Percentiles rank a stretch among this genome's conserved stretches.
phyloP scores from a whole-genome alignment of 1,284 basidiomycete species.

The Puccinia horiana region DNA sequence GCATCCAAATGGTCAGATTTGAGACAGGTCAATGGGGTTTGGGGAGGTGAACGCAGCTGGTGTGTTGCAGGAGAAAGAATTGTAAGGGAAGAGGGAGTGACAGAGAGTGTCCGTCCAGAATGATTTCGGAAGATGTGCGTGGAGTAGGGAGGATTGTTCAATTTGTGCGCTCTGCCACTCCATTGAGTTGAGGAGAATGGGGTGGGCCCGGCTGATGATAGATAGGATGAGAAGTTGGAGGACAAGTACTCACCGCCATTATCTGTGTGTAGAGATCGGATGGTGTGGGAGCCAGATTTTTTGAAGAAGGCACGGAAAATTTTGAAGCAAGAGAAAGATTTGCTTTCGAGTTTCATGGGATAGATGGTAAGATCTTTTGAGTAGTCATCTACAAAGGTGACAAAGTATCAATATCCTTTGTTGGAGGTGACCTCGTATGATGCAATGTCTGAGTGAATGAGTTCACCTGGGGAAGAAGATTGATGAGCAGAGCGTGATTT shows the following conservation, averaged over 20 bases:
- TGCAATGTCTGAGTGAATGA: slow-evolving; percentile 14
- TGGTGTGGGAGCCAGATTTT: slow-evolving; percentile 50
- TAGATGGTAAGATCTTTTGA: background rate
- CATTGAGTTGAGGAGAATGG: slow-evolving; percentile 23
- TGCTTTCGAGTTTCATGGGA: slow-evolving; percentile 9
- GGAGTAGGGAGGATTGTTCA: background rate
- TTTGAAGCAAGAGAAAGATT: slow-evolving; percentile 54
- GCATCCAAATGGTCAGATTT: too few species aligned
- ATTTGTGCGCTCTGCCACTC: background rate
- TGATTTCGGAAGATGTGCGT: background rate
- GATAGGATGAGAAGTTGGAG: background rate
- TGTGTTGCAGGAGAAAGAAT: background rate
- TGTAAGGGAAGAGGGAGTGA: background rate
- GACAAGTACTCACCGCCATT: slow-evolving; percentile 25
- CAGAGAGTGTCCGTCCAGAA: slow-evolving; percentile 13
- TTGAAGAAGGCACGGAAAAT: slow-evolving; percentile 56
- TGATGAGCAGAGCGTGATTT: background rate
- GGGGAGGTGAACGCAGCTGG: too few species aligned
- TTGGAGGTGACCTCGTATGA: background rate
- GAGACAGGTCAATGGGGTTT: too few species aligned
- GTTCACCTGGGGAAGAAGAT: background rate
- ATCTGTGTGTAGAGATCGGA: background rate
- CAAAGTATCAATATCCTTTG: background rate
- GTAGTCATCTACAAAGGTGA: background rate
- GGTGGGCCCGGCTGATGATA: background rate